Percentiles rank a stretch among this genome's conserved stretches.
Evolutionary conservation across 345 rosid species (phyloP).

Genomic region (Passiflora organensis): DNA sequence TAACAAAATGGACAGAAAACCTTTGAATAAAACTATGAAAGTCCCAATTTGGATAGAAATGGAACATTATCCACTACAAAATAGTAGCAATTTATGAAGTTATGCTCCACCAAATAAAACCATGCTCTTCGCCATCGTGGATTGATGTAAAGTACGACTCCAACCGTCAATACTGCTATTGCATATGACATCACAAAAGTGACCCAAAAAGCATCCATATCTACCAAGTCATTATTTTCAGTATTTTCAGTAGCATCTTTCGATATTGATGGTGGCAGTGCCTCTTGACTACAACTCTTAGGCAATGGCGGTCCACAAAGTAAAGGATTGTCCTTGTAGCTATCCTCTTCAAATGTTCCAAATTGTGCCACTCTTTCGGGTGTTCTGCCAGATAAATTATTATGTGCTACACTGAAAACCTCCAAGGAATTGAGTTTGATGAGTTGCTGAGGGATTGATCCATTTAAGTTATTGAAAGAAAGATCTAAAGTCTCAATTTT

Average conservation of each 20-base stretch:
- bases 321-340: conserved; percentile 21
- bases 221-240: not conserved
- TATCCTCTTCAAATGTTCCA: conserved; percentile 11
- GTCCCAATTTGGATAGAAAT: not conserved
- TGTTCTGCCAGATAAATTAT: conserved; percentile 29
- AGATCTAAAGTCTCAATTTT: too few species aligned
- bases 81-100: not conserved
- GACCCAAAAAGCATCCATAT: conserved; percentile 3
- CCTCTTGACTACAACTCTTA: conserved; percentile 4
- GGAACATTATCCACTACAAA: conserved; percentile 8
- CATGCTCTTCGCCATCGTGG: conserved; percentile 9
- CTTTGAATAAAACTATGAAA: too few species aligned
- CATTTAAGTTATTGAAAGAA: too few species aligned
- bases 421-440: not conserved
- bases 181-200: not conserved
- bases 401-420: conserved; percentile 27
- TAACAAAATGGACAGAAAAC: too few species aligned
- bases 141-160: conserved; percentile 1
- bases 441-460: not conserved
- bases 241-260: not conserved
- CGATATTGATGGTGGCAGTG: not conserved
- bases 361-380: conserved; percentile 12
- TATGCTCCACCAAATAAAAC: conserved; percentile 1
- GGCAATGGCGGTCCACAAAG: conserved; percentile 24
- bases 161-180: not conserved